Evolutionary conservation across 257 asterid genomes (phyloP).

Genomic region (Solanum dulcamara): DNA sequence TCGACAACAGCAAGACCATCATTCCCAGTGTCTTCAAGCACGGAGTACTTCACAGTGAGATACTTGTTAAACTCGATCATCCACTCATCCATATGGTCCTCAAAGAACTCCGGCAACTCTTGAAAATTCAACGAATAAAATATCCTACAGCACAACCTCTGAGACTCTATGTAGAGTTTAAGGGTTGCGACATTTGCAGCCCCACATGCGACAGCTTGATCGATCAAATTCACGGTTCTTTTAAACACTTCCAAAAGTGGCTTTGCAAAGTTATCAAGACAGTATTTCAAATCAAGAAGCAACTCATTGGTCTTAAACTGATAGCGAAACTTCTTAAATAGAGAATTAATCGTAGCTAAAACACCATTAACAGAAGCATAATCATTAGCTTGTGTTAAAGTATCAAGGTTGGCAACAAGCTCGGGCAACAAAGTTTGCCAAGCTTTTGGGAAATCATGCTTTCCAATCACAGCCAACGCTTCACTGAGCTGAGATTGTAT

Average conservation of each 20-base stretch:
- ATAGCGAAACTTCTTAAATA: conserved; percentile 68
- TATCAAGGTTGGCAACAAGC: conserved; percentile 47
- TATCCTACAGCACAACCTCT: conserved; percentile 77
- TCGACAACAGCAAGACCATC: conserved; percentile 83
- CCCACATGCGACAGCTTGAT: conserved; percentile 35
- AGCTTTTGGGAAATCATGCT: conserved; percentile 63
- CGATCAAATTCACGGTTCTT: conserved; percentile 45
- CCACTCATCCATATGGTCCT: conserved; percentile 90
- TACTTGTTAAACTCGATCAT: conserved; percentile 77
- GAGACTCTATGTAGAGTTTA: conserved; percentile 64
- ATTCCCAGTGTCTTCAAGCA: conserved; percentile 55
- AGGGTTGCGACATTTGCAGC: conserved; percentile 28
- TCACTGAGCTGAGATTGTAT: conserved; percentile 82
- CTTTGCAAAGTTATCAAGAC: conserved; percentile 71
- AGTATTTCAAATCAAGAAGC: conserved; percentile 65
- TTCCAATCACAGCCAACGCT: conserved; percentile 71
- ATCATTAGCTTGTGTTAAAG: conserved; percentile 47
- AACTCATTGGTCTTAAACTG: conserved; percentile 62
- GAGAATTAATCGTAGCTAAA: conserved; percentile 50
- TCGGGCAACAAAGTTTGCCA: conserved; percentile 80
- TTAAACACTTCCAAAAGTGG: conserved; percentile 64
- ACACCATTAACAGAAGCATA: conserved; percentile 80
- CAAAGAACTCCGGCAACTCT: conserved; percentile 79
- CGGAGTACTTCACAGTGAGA: conserved; percentile 41
- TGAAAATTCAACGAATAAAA: conserved; percentile 67